phyloP scores from a whole-genome alignment of 331 rosid genomes.

The Ulmus americana region DNA sequence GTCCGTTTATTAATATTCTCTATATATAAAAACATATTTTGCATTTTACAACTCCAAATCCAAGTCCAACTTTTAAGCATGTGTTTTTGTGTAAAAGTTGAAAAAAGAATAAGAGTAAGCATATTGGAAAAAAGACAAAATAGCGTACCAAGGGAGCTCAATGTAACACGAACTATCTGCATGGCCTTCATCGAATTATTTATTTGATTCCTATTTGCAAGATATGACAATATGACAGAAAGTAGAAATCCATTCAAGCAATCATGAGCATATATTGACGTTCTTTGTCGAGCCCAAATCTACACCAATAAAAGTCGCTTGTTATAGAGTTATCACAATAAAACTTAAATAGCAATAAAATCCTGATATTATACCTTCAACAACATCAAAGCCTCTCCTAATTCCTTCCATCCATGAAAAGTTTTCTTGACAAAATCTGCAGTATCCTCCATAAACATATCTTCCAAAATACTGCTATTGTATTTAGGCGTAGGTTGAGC shows the following conservation, averaged over 20 bases:
- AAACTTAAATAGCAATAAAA: not conserved
- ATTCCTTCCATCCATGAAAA: slow-evolving; percentile 62
- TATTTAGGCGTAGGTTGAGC: slow-evolving; percentile 74
- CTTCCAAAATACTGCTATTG: slow-evolving; percentile 87
- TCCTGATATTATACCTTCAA: slow-evolving; percentile 53
- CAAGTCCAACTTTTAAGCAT: not conserved
- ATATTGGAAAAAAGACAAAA: not conserved
- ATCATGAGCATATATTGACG: slow-evolving; percentile 59
- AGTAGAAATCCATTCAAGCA: slow-evolving; percentile 73
- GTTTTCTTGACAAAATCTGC: slow-evolving; percentile 35
- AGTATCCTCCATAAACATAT: slow-evolving; percentile 61
- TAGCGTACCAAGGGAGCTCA: slow-evolving; percentile 65
- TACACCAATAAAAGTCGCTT: slow-evolving; percentile 24
- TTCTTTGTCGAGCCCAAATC: slow-evolving; percentile 87
- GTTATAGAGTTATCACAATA: slow-evolving; percentile 10
- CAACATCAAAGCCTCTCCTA: slow-evolving; percentile 57
- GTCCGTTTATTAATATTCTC: too few relatives aligned
- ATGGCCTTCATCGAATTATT: slow-evolving; percentile 58
- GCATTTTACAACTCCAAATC: not conserved
- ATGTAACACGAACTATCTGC: slow-evolving; percentile 59
- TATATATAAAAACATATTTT: too few relatives aligned
- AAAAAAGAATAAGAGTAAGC: slow-evolving; percentile 1
- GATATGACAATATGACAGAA: slow-evolving; percentile 62
- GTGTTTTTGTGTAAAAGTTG: not conserved
- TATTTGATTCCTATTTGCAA: slow-evolving; percentile 44